A percentile compares a stretch with the other conserved stretches of the same genome.
Conservation (phyloP, 1,139 yeast species). For the Magnusiomyces sp. region DNA sequence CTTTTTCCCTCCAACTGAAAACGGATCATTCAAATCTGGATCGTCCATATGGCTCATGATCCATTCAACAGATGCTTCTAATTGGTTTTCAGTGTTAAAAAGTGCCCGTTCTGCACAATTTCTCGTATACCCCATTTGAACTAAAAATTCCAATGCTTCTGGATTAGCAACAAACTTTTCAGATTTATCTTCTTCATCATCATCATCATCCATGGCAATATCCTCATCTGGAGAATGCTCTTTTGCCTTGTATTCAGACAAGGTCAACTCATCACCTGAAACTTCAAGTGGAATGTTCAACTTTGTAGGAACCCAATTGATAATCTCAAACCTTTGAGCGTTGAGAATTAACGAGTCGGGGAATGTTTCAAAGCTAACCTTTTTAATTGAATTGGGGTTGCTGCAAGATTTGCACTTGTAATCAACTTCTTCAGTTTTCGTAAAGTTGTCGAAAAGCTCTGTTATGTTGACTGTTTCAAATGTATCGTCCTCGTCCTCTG, state of each 20-base stretch:
- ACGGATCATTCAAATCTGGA: conserved; percentile 59
- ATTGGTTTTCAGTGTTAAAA: conserved; percentile 56
- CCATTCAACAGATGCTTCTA: conserved; percentile 74
- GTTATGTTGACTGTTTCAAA: conserved; percentile 46
- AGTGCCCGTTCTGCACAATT: conserved; percentile 60
- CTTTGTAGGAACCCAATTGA: conserved; percentile 87
- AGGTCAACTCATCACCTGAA: conserved; percentile 39
- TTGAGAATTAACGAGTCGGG: conserved; percentile 68
- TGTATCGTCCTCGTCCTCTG: conserved; percentile 32
- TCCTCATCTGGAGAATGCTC: conserved; percentile 40
- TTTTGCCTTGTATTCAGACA: conserved; percentile 33
- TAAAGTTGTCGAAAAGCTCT: conserved; percentile 44
- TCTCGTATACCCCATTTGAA: conserved; percentile 82
- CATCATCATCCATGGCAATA: conserved; percentile 34
- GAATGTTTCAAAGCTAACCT: conserved; percentile 49
- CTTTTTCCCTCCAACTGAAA: conserved; percentile 9
- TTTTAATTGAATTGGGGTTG: conserved; percentile 34
- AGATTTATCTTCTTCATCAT: conserved; percentile 22
- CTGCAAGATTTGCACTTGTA: conserved; percentile 59
- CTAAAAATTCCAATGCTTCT: conserved; percentile 46
- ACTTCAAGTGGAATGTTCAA: conserved; percentile 62
- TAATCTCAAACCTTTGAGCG: conserved; percentile 71
- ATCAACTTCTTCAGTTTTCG: conserved; percentile 50
- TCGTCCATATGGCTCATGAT: conserved; percentile 84
- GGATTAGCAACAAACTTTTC: conserved; percentile 46